Evolutionary conservation across 306 rosid species (phyloP), one percentile per base, ranked within the genome.

Genomic region (Alnus rubra): DNA sequence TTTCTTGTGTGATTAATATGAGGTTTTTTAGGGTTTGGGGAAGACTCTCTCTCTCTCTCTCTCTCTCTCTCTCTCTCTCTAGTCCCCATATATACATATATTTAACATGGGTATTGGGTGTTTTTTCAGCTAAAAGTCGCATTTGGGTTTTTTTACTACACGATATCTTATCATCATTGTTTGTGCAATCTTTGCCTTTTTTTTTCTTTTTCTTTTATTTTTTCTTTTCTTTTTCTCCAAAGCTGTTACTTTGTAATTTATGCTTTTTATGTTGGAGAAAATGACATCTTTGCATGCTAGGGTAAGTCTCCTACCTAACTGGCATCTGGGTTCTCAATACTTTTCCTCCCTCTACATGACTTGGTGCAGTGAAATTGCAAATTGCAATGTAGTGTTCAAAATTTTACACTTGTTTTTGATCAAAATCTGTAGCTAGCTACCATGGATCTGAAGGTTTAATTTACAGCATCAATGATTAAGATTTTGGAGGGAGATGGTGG

Each of bases 391-490:
- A 23, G 28, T 23, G 39, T 35, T 35, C 39, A 35, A 35, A 35
- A 35, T 35, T 35, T 35, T 35, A 35, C 39, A 35, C 39, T 23
- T 23, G 28, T 23, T 23, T 23, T 23, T 23, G 28, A 23, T 23
- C 28, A 23, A 23, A 23, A 23, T 23, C 28, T 23, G 28, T 23
- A 23, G 28, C 28, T 23, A 23, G 28, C 28, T 23, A 23, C 28
- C 28, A 23, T 23, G 28, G 28, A 23, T 23, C 28, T 23, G 28
- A 23, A 23, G 28, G 28, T 23, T 23, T 23, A 23, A 23, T 23
- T 23, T 23, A 23, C 96, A 71, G 90, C 88, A 60, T 87, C 92
- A 89, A 93, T 93, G 89, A 88, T 89, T 92, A 85, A 90, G 85
- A 78, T 84, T 77, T 84, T 80, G 15, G n/a, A 49, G 73, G 63